Evolutionary conservation across 2,329 filamentous ascomycete genomes (phyloP).

Genomic region (Fusarium equiseti): DNA sequence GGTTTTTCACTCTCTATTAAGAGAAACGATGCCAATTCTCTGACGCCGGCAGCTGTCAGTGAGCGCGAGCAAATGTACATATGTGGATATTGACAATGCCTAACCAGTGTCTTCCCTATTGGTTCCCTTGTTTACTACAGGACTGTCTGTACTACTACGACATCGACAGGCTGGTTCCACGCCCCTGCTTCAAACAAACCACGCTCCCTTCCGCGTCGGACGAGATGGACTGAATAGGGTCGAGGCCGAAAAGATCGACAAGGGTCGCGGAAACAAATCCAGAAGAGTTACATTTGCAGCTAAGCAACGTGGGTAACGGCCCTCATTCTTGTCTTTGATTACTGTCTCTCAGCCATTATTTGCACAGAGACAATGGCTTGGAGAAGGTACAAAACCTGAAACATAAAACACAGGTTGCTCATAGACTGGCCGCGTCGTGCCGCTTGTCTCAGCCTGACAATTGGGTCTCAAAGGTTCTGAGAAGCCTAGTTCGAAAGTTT

Average conservation of each 20-base stretch:
- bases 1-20: constrained; percentile 3
- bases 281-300: constrained; percentile 37
- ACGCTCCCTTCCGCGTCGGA: constrained; percentile 45
- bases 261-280: constrained; percentile 45
- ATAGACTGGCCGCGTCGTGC: constrained; percentile 42
- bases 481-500: constrained; percentile 40
- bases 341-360: constrained; percentile 31
- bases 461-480: constrained; percentile 41
- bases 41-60: constrained; percentile 13
- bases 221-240: constrained; percentile 43
- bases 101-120: constrained; percentile 30
- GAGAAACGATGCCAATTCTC: constrained; percentile 33
- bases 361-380: constrained; percentile 24
- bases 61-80: constrained; percentile 23
- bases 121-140: constrained; percentile 35
- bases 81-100: constrained; percentile 38
- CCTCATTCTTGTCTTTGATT: constrained; percentile 36
- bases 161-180: constrained; percentile 39
- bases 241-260: constrained; percentile 39
- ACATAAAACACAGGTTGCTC: constrained; percentile 42
- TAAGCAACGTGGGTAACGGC: constrained; percentile 34
- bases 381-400: constrained; percentile 27
- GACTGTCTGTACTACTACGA: constrained; percentile 13
- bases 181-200: constrained; percentile 35
- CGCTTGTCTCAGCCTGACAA: constrained; percentile 46